These are phyloP conservation scores for Nakazawaea wickerhamii DNA, from an alignment of 805 yeast species.

Conservation along the genomic window DNA sequence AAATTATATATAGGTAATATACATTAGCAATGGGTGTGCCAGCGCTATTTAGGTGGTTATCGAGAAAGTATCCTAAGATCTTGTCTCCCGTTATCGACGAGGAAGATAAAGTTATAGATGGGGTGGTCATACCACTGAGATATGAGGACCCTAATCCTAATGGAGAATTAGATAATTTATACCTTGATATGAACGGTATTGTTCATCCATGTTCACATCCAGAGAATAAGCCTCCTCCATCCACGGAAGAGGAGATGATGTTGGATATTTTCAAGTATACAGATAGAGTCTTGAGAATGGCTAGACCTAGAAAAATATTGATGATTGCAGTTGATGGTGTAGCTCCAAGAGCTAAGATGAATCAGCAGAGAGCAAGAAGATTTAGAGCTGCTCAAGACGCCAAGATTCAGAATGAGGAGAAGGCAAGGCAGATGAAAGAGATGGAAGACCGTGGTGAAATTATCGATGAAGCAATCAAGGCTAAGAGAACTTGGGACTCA, in stretches of 20 bases:
- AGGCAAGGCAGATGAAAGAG: constrained; percentile 53
- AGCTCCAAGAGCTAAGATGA: constrained; percentile 98
- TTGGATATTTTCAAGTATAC: constrained; percentile 90
- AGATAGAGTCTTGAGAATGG: constrained; percentile 86
- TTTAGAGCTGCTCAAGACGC: constrained; percentile 92
- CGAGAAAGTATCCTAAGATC: constrained; percentile 88
- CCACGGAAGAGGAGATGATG: constrained; percentile 95
- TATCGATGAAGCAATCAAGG: constrained; percentile 70
- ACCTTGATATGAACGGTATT: constrained; percentile 97
- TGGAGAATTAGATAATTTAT: constrained; percentile 91
- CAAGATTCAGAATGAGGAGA: constrained; percentile 65
- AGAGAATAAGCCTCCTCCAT: constrained; percentile 93
- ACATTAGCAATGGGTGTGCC: constrained; percentile 90
- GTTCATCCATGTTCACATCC: constrained; percentile 99
- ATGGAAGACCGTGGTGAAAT: constrained; percentile 62
- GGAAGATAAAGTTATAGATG: constrained; percentile 51
- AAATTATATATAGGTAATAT: too few species aligned
- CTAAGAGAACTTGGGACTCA: constrained; percentile 85
- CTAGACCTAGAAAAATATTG: constrained; percentile 87
- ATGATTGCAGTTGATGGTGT: constrained; percentile 99
- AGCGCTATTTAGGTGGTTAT: constrained; percentile 94
- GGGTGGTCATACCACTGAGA: constrained; percentile 55
- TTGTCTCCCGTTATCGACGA: constrained; percentile 87
- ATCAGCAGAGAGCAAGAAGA: constrained; percentile 92
- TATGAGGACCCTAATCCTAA: constrained; percentile 82